Conservation (phyloP, 139 green algal species). For the Auxenochlorella protothecoides region DNA sequence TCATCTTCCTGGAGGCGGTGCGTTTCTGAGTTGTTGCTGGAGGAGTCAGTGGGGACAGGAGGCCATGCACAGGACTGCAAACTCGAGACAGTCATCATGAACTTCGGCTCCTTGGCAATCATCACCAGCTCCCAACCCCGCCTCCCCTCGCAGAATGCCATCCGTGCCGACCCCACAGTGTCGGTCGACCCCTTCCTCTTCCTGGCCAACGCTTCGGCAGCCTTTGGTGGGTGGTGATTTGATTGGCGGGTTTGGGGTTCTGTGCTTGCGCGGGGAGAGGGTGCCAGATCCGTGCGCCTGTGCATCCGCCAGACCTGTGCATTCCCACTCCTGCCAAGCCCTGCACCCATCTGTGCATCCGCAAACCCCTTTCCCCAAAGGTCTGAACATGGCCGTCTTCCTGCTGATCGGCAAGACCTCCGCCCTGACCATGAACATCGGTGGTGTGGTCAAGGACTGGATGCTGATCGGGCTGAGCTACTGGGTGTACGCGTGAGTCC, state of each 20-base stretch:
- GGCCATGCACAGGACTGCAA: background rate
- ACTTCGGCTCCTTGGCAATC: conserved; percentile 40
- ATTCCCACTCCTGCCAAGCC: background rate
- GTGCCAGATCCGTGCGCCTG: background rate
- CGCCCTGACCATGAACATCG: conserved; percentile 77
- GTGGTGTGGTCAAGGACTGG: conserved; percentile 73
- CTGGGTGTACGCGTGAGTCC: conserved; percentile 38
- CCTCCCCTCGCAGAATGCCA: conserved; percentile 34
- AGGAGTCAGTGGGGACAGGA: too few relatives aligned
- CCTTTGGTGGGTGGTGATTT: conserved; percentile 54
- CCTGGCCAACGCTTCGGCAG: conserved; percentile 69
- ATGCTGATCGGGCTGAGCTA: conserved; percentile 45
- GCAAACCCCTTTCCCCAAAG: conserved; percentile 3
- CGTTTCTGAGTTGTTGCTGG: background rate
- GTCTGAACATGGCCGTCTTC: conserved; percentile 83
- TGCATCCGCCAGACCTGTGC: background rate
- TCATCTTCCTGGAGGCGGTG: background rate
- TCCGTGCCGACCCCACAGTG: conserved; percentile 46
- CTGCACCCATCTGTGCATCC: background rate
- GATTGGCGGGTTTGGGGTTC: conserved; percentile 19
- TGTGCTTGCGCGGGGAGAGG: background rate
- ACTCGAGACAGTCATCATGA: conserved; percentile 11
- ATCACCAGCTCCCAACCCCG: background rate
- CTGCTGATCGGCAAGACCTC: conserved; percentile 78
- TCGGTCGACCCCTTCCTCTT: conserved; percentile 36